phyloP scores from a whole-genome alignment of 805 yeast species.

The Metschnikowia picachoensis region DNA sequence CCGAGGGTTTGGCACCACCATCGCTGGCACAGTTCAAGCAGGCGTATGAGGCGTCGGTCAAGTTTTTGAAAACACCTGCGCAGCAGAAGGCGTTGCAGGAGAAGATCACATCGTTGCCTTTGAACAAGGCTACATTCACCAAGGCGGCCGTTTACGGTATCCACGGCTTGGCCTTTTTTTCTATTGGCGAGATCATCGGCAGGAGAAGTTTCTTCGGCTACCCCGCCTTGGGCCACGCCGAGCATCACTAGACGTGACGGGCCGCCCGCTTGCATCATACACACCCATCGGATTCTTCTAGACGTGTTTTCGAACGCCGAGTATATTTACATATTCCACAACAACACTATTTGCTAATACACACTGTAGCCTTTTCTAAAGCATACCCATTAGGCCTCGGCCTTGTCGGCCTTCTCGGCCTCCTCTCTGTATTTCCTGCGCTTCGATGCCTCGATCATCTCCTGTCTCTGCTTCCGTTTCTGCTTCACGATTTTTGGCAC shows the following conservation, averaged over 20 bases:
- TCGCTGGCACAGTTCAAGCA: slow-evolving; percentile 67
- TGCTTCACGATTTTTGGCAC: slow-evolving; percentile 67
- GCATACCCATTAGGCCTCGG: background rate
- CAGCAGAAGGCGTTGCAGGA: slow-evolving; percentile 60
- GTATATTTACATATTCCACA: background rate
- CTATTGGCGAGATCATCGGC: slow-evolving; percentile 94
- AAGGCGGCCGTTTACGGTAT: slow-evolving; percentile 72
- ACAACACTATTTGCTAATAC: background rate
- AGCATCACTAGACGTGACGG: slow-evolving; percentile 19
- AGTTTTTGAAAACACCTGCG: slow-evolving; percentile 33
- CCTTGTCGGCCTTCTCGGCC: background rate
- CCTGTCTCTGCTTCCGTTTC: slow-evolving; percentile 57
- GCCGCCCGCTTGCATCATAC: slow-evolving; percentile 3
- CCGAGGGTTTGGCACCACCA: slow-evolving; percentile 95
- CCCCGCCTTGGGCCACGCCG: slow-evolving; percentile 55
- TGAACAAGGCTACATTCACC: slow-evolving; percentile 52
- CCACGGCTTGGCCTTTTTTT: slow-evolving; percentile 86
- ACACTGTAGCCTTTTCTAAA: background rate
- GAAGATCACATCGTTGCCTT: slow-evolving; percentile 42
- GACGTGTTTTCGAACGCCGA: slow-evolving; percentile 1
- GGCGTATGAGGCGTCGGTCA: slow-evolving; percentile 52
- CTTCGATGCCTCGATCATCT: slow-evolving; percentile 77
- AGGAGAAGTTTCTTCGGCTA: slow-evolving; percentile 93
- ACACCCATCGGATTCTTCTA: background rate
- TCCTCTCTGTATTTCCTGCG: slow-evolving; percentile 42